A percentile compares a stretch with the other conserved stretches of the same genome.
Evolutionary conservation across 2,329 filamentous ascomycete genomes (phyloP).

Genomic region (Talaromyces sp.): DNA sequence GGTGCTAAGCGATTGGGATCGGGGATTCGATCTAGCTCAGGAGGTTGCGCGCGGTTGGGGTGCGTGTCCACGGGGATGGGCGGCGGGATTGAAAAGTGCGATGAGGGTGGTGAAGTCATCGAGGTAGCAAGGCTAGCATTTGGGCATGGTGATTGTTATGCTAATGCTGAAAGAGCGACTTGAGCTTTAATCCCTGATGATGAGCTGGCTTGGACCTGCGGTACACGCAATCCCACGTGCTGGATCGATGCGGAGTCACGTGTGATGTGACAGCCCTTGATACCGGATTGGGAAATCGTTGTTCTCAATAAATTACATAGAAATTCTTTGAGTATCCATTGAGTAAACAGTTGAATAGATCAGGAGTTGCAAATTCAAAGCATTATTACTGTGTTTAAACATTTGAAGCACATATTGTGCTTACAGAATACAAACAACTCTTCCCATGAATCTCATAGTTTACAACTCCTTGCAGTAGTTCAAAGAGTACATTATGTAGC

Average conservation of each 20-base stretch:
- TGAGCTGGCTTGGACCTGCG: slow-evolving; percentile 5
- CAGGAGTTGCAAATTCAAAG: too few species aligned
- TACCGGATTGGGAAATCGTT: neutral
- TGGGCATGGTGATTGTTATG: slow-evolving; percentile 28
- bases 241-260: slow-evolving; percentile 8
- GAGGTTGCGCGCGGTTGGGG: slow-evolving; percentile 45
- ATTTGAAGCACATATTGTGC: too few species aligned
- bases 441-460: too few species aligned
- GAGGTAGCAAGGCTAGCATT: slow-evolving; percentile 32
- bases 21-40: slow-evolving; percentile 44
- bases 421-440: too few species aligned
- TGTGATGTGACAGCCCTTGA: slow-evolving; percentile 5
- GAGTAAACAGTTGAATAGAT: too few species aligned
- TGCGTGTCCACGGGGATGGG: slow-evolving; percentile 52
- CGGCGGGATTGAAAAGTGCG: slow-evolving; percentile 43
- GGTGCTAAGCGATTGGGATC: slow-evolving; percentile 75
- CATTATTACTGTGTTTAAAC: too few species aligned
- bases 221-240: slow-evolving; percentile 21
- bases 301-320: too few species aligned
- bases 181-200: neutral
- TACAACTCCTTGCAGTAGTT: too few species aligned
- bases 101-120: slow-evolving; percentile 37
- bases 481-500: neutral
- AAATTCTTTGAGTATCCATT: too few species aligned
- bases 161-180: slow-evolving; percentile 1